Evolutionary conservation across 768 basidiomycete genomes (phyloP).

Genomic region (Mycena alexandri): DNA sequence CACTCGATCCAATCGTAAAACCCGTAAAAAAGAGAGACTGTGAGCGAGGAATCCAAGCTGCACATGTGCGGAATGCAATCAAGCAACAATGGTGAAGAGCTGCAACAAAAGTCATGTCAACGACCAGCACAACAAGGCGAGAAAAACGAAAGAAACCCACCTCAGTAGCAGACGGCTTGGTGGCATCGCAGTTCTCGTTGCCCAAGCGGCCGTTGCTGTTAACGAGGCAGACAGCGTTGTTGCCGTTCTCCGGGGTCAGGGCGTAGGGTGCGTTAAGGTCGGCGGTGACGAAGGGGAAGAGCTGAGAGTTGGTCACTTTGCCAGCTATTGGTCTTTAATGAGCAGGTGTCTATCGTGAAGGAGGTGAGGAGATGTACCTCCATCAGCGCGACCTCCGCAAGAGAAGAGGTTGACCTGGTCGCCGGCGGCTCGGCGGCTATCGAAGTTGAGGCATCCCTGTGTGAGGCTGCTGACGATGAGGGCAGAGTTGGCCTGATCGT

Average conservation of each 20-base stretch:
- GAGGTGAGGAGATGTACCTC: slow-evolving; percentile 7
- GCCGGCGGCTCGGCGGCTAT: slow-evolving; percentile 33
- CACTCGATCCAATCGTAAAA: slow-evolving; percentile 9
- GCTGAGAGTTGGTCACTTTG: slow-evolving; percentile 30
- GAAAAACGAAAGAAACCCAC: slow-evolving; percentile 8
- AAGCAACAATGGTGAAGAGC: slow-evolving; percentile 37
- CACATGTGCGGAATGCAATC: slow-evolving; percentile 4
- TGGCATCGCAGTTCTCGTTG: slow-evolving; percentile 26
- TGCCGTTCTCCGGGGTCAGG: slow-evolving; percentile 23
- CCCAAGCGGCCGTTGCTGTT: slow-evolving; percentile 33
- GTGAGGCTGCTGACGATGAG: slow-evolving; percentile 47
- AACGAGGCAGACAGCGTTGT: slow-evolving; percentile 29
- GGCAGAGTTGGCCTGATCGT: slow-evolving; percentile 42
- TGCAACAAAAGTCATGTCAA: slow-evolving; percentile 3
- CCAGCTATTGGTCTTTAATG: slow-evolving; percentile 2
- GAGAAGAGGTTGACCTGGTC: slow-evolving; percentile 38
- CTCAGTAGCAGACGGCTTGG: slow-evolving; percentile 23
- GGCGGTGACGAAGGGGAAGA: slow-evolving; percentile 35
- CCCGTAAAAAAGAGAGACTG: background rate
- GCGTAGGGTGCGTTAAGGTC: slow-evolving; percentile 30
- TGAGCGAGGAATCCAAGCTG: background rate
- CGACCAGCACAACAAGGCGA: background rate
- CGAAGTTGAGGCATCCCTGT: slow-evolving; percentile 38
- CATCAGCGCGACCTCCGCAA: slow-evolving; percentile 39
- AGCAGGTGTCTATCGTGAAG: background rate